A percentile compares a stretch with the other conserved stretches of the same genome.
These are phyloP conservation scores for Clonostachys sp. DNA, from an alignment of 2,329 filamentous ascomycete genomes.

Conservation along the genomic window DNA sequence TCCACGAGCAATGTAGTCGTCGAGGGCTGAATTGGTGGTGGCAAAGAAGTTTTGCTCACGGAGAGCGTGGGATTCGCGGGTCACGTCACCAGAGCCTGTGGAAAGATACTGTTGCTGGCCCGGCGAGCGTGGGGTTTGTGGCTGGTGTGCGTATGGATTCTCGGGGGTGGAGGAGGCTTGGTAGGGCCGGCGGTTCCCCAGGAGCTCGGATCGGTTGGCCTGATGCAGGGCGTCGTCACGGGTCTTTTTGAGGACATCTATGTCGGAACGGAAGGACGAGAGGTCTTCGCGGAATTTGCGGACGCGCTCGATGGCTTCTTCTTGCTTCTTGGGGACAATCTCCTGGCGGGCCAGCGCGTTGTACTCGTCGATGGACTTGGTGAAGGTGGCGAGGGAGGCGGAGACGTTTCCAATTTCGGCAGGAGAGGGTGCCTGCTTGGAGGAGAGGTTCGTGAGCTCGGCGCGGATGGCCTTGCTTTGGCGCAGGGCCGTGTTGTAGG, in stretches of 20 bases:
- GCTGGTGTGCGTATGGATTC: slow-evolving; percentile 40
- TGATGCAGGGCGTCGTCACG: slow-evolving; percentile 68
- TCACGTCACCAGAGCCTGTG: slow-evolving; percentile 58
- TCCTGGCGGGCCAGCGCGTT: slow-evolving; percentile 80
- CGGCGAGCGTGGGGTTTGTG: too few relatives aligned
- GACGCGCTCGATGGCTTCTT: slow-evolving; percentile 82
- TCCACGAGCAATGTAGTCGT: slow-evolving; percentile 90
- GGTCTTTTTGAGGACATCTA: slow-evolving; percentile 72
- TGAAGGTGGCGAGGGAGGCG: slow-evolving; percentile 74
- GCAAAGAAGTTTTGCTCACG: slow-evolving; percentile 86
- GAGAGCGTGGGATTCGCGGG: slow-evolving; percentile 76
- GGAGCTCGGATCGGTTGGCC: slow-evolving; percentile 70
- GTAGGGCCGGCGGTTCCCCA: slow-evolving; percentile 74
- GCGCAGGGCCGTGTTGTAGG: slow-evolving; percentile 82
- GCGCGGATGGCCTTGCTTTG: slow-evolving; percentile 76
- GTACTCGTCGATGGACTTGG: slow-evolving; percentile 91
- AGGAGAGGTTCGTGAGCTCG: slow-evolving; percentile 68
- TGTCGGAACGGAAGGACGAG: slow-evolving; percentile 70
- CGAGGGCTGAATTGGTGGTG: slow-evolving; percentile 77
- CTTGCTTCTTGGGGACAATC: slow-evolving; percentile 83
- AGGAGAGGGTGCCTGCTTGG: slow-evolving; percentile 57
- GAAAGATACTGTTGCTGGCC: slow-evolving; percentile 17
- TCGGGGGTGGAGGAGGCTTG: slow-evolving; percentile 64
- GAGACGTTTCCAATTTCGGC: slow-evolving; percentile 62
- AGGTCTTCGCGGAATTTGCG: slow-evolving; percentile 83